Evolutionary conservation across 257 asterid species (phyloP).

Genomic region (Coffea eugenioides): DNA sequence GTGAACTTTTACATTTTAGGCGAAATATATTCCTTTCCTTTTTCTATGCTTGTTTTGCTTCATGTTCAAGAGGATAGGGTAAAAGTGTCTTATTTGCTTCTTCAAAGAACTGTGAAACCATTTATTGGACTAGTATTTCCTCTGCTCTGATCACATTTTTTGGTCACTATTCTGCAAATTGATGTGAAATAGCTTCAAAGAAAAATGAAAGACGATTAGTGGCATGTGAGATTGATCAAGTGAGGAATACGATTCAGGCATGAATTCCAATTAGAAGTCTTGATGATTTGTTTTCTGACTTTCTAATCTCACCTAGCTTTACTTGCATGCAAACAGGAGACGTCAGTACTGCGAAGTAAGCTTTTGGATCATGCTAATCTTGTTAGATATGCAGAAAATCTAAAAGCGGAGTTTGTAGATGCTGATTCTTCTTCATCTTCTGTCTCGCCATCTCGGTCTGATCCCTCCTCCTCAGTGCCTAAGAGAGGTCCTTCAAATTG

Average conservation of each 20-base stretch:
- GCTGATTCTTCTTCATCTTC: conserved; percentile 47
- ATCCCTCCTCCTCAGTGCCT: conserved; percentile 73
- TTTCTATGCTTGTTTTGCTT: no score
- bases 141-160: background rate
- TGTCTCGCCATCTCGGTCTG: conserved; percentile 37
- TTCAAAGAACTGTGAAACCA: background rate
- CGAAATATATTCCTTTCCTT: no score
- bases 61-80: background rate
- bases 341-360: conserved; percentile 73
- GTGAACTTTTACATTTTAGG: background rate
- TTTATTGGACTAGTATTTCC: background rate
- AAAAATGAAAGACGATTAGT: background rate
- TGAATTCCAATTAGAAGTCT: background rate
- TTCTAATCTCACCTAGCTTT: background rate
- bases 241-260: background rate
- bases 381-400: conserved; percentile 67
- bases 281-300: background rate
- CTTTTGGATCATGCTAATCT: conserved; percentile 75
- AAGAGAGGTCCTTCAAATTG: conserved; percentile 56
- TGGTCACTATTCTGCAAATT: background rate
- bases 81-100: background rate
- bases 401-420: conserved; percentile 61
- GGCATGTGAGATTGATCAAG: background rate
- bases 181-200: background rate
- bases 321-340: conserved; percentile 51